Evolutionary conservation across 257 asterid genomes (phyloP).

Genomic region (Hygrophila difformis): DNA sequence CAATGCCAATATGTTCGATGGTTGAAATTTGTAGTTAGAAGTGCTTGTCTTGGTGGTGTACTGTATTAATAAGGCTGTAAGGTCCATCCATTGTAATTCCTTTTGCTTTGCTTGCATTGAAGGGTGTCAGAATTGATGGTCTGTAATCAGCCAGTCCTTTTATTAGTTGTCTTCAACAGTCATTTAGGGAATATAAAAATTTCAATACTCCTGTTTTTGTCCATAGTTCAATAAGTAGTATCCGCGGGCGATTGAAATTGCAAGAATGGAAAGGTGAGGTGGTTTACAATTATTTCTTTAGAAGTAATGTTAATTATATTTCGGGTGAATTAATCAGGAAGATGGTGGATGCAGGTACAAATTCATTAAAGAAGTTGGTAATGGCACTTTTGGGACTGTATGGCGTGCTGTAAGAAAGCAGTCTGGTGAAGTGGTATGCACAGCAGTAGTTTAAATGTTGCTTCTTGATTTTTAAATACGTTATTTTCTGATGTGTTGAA

Average conservation of each 20-base stretch:
- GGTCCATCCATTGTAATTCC: conserved; percentile 28
- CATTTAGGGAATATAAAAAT: conserved; percentile 23
- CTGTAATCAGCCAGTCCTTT: conserved; percentile 47
- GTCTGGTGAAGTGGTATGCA: conserved; percentile 90
- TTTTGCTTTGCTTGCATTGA: conserved; percentile 24
- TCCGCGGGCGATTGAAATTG: conserved; percentile 29
- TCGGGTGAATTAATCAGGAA: conserved; percentile 5
- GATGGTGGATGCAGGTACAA: conserved; percentile 50
- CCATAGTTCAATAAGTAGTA: conserved; percentile 22
- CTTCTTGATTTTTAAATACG: not conserved
- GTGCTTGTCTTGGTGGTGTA: conserved; percentile 24
- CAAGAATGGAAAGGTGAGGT: conserved; percentile 75
- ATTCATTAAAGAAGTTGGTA: conserved; percentile 88
- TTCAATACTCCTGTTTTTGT: conserved; percentile 13
- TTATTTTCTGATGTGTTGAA: not conserved
- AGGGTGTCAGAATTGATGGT: conserved; percentile 37
- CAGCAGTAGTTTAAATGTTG: conserved; percentile 1
- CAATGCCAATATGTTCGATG: conserved; percentile 37
- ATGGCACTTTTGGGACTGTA: conserved; percentile 93
- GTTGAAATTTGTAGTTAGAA: conserved; percentile 23
- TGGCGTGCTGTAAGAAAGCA: conserved; percentile 92
- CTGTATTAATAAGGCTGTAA: conserved; percentile 52
- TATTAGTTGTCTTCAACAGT: conserved; percentile 27
- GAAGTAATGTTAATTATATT: not conserved
- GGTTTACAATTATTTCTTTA: conserved; percentile 8